Evolutionary conservation across 306 rosid species (phyloP).

Genomic region (Macrotyloma uniflorum): DNA sequence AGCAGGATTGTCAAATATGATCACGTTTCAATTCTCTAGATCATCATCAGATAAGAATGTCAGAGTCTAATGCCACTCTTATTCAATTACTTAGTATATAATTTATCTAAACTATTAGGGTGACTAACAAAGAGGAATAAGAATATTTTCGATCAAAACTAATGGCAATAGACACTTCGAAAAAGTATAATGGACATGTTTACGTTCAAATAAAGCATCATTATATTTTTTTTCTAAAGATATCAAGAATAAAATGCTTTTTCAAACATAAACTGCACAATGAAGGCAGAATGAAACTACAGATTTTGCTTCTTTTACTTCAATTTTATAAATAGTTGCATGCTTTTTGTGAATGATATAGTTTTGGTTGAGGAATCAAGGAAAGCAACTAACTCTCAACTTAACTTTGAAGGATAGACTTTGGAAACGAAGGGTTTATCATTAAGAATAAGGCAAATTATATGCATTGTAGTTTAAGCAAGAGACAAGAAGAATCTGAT

Average conservation of each 20-base stretch:
- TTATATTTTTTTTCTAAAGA: background rate
- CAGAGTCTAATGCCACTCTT: background rate
- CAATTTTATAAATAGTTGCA: background rate
- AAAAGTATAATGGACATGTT: conserved; percentile 8
- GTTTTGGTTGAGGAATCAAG: background rate
- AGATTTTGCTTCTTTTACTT: background rate
- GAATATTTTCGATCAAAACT: conserved; percentile 1
- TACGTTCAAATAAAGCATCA: conserved; percentile 6
- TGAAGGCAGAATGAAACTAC: background rate
- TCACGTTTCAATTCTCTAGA: conserved; percentile 23
- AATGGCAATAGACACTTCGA: conserved; percentile 3
- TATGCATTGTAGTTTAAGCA: background rate
- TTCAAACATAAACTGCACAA: conserved; percentile 13
- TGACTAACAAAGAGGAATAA: background rate
- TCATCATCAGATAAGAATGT: background rate
- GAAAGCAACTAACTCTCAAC: background rate
- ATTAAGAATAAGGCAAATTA: background rate
- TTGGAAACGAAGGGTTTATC: background rate
- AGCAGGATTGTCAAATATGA: background rate
- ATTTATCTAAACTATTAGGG: background rate
- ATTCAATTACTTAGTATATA: conserved; percentile 2
- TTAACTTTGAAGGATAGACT: background rate
- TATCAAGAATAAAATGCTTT: conserved; percentile 6
- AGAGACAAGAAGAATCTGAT: background rate
- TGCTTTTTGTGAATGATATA: background rate